Base-by-base conservation (phyloP, 139 green algal genomes). In the Tetradesmus obliquus region DNA sequence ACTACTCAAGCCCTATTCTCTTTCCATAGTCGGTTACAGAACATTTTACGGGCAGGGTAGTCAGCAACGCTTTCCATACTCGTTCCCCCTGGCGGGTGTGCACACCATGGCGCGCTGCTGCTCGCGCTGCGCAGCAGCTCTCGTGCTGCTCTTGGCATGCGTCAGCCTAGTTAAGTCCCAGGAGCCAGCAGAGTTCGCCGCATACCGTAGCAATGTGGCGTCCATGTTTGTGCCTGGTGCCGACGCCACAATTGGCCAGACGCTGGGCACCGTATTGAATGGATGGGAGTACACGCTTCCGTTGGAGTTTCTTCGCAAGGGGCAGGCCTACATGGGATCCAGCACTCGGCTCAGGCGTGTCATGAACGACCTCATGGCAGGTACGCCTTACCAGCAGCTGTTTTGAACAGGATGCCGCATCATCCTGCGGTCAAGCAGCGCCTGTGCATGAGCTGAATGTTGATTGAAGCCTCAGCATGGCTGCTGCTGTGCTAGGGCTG, bases 291-390 rank as follows among this genome's bases (percentile, higher is more conserved):
- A 89, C 12, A 84, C 81, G 51, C 69, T 92, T 66, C 89, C 89
- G 19, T 7, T 92, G 51, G 89, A 92, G 55, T 89, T 84, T 82
- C n/a, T 92, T 3, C 89, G 89, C 89, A 88, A 82, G 54, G 81
- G 80, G n/a, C 90, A 90, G 83, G 79, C 90, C 17, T 92, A 83
- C 72, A 57, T 81, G 22, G 90, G 90, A 17, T 51, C 90, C 58
- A 89, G 58, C 84, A 86, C 84, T 13, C 79, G 90, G 32, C 84
- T 92, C 8, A 82, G 90, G 45, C 85, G 90, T 3, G 90, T 92
- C 17, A 82, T 92, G 51, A 84, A 60, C 15, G 80, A 88, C 80
- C 74, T 92, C 53, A 13, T 87, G 5, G 79, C 82, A 82, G 85
- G 85, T 90, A 45, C 10, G 62, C 15, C 15, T 76, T 24, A 76